phyloP scores from a whole-genome alignment of 805 yeast species.

The Tetrapisispora nanseiensis region DNA sequence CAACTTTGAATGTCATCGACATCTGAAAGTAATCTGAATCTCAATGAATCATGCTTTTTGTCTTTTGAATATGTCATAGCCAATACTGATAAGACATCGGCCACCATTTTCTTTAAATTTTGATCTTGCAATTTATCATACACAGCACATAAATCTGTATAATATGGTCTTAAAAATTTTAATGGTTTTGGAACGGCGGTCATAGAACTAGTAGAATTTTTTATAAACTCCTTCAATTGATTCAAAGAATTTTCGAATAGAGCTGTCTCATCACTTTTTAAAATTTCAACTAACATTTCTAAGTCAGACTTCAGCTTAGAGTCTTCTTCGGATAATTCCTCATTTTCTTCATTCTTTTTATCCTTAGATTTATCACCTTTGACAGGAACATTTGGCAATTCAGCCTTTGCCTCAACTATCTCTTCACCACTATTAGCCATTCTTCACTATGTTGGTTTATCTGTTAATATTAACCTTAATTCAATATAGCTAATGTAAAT shows the following conservation, averaged over 20 bases:
- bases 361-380: conserved; percentile 4
- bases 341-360: conserved; percentile 31
- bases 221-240: conserved; percentile 64
- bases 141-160: conserved; percentile 52
- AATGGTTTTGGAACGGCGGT: conserved; percentile 99
- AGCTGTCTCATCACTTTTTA: conserved; percentile 41
- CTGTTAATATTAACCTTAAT: not conserved
- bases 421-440: conserved; percentile 1
- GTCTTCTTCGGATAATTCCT: conserved; percentile 90
- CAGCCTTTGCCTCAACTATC: conserved; percentile 2
- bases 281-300: conserved; percentile 75
- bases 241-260: conserved; percentile 53
- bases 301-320: conserved; percentile 76
- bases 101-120: conserved; percentile 46
- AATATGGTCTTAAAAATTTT: conserved; percentile 87
- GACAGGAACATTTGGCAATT: not conserved
- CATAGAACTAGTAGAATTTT: conserved; percentile 95
- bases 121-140: conserved; percentile 57
- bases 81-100: conserved; percentile 84
- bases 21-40: conserved; percentile 59
- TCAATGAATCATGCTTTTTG: conserved; percentile 68
- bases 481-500: not conserved
- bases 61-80: conserved; percentile 90
- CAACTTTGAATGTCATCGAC: conserved; percentile 62
- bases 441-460: not conserved